Evolutionary conservation across 306 rosid species (phyloP).

Genomic region (Casuarina equisetifolia): DNA sequence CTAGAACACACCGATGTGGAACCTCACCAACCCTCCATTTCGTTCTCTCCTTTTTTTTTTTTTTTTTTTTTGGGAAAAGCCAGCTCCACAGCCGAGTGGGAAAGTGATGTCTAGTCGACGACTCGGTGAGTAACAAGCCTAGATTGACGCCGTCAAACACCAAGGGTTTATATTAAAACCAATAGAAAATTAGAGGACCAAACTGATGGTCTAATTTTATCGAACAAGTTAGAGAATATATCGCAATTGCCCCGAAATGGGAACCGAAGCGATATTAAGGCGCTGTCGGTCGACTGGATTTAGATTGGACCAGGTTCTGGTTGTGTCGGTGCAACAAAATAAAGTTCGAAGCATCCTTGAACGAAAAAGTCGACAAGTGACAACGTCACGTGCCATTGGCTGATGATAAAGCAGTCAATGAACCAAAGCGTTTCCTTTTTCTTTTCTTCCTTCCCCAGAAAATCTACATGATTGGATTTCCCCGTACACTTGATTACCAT

Average conservation of each 20-base stretch:
- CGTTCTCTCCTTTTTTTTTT: not conserved
- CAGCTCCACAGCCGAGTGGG: no score
- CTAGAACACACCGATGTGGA: not conserved
- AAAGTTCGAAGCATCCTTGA: not conserved
- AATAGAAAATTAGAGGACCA: no score
- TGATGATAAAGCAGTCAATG: not conserved
- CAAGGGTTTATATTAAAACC: no score
- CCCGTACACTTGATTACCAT: not conserved
- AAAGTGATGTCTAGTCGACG: no score
- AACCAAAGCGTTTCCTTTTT: not conserved
- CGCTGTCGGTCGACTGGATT: not conserved
- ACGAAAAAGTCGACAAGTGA: not conserved
- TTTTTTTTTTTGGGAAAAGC: no score
- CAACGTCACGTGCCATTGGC: not conserved
- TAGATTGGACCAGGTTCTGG: not conserved
- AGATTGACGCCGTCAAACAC: no score
- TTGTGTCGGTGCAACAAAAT: not conserved
- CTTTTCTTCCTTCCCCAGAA: not conserved
- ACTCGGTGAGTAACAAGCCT: no score
- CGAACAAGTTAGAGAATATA: not conserved
- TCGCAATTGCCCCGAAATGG: not conserved
- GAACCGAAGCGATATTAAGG: not conserved
- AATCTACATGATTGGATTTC: not conserved
- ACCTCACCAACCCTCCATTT: constrained; percentile 5
- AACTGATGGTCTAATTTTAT: no score